Evolutionary conservation across 129 eudicot genomes (phyloP), one percentile per base, ranked within the genome.

Genomic region (Helianthus tuberosus): DNA sequence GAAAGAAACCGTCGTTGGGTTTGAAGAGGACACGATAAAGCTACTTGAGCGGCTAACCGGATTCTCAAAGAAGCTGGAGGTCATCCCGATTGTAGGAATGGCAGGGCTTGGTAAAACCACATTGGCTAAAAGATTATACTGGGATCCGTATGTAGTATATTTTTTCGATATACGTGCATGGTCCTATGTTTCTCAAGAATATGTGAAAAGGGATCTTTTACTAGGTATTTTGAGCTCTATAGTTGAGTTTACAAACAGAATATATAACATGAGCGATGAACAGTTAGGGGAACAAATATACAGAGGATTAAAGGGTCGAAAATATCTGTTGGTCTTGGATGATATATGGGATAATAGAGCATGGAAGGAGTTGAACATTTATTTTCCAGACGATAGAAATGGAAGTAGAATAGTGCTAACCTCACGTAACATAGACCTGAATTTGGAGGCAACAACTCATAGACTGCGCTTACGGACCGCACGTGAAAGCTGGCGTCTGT

Each of bases 41-140:
- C 48, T 82, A n/a, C 65, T 62, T 13, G 83, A 65, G n/a, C 39
- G 57, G 53, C 85, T 82, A 12, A 49, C 69, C 5, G 75, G 82
- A 46, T 77, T 52, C 16, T 8, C 60, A 3, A 25, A 76, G 16
- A 72, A 72, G 44, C 73, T 68, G 36, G 73, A 74, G 46, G 64
- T 83, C 39, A 62, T 86, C 63, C 68, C 85, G 41, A 57, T 86
- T 35, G 66, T 76, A 23, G 90, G 90, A 43, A 86, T 79, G 90
- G 75, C 85, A 51, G 90, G 86, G 36, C 60, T 78, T 2, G 88
- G 88, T 27, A 84, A 84, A 69, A 84, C 85, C 3, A 84, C 85
- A 44, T 49, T 80, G 32, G 88, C 88, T 6, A 64, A 68, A 69
- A 77, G 58, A 64, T 23, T 84, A 29, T 84, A 72, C 69, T 13